Base-by-base conservation (phyloP, 139 green algal species). In the Chlorella sorokiniana region DNA sequence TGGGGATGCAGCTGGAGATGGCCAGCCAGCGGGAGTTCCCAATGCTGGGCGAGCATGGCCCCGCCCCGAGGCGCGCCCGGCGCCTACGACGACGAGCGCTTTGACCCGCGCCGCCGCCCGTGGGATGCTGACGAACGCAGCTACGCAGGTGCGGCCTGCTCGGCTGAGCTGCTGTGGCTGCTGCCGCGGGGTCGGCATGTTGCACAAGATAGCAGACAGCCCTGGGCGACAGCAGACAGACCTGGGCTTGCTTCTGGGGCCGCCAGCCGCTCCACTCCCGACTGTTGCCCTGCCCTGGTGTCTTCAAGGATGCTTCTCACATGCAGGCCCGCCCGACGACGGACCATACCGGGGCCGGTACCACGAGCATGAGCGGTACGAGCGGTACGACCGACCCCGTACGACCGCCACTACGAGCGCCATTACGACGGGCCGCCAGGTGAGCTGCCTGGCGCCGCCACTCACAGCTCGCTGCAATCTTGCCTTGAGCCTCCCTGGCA, bases 21-120 rank as follows among this genome's bases (percentile, higher is more conserved):
- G 84, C 84, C 18, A 78, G 61, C 35, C 64, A 79, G 45, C 83
- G 88, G 44, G 75, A 89, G 68, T 89, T 86, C 37, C 85, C 85
- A 11, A 77, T 23, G 2, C 67, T 88, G 45, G 81, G 78, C 27
- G 69, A 37, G 4, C 20, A 18, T 14, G 59, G 11, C 75, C 73
- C 37, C 59, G 75, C 40, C 56, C 22, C 7, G 20, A 51, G 62
- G 33, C 33, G 6, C 52, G 33, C 4, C 29, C n/a, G 3, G 29
- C 22, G 14, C 35, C 3, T 52, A 31, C 7, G 45, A 9, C 65
- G 27, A 72, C 25, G 45, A 79, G 8, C 40, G 63, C 5, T 16
- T 33, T 11, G 75, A 81, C 40, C 59, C 75, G 1, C 75, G 40
- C 35, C 75, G 59, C 40, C 75, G 59, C 18, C 59, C 75, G 29